Evolutionary conservation across 352 stramenopile species (phyloP), one percentile per base, ranked within the genome.

Genomic region (Phytophthora macrochlamydospora): DNA sequence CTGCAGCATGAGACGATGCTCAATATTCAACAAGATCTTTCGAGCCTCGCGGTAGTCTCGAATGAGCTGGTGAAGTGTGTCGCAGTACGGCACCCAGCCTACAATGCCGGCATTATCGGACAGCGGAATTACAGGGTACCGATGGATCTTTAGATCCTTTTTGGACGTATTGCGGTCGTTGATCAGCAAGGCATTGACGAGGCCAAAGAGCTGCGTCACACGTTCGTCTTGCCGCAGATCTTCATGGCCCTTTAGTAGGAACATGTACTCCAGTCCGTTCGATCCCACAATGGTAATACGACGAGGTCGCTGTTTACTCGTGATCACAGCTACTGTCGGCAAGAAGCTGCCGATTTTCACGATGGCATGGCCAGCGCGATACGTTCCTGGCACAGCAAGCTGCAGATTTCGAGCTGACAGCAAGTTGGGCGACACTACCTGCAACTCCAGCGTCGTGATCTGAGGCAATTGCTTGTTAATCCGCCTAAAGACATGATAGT

Each of bases 221-320:
- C 97, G 87, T 76, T 99, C 98, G 71, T 99, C 98, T 79, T 99
- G 98, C 18, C 98, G 81, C 50, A 99, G 74, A 85, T 99, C 98
- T 78, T 99, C 98, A 71, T 99, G 96, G 13, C 98, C 98, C 79
- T 99, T 99, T 1, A 99, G 85, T 49, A 99, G 78, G 68, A 99
- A 99, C 62, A 98, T 92, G 86, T 99, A 99, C 70, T 99, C 92
- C 43, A 98, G 83, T 0, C 98, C 98, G 76, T 99, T 98, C 56
- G 93, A 98, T 18, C 97, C 98, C 8, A 92, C 69, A 33, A 99
- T 97, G 11, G 87, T 97, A 29, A 99, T 98, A 59, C 83, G 81
- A 2, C 98, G 87, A 38, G 98, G 98, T 31, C 97, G 86, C 71
- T 99, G 98, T 71, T 99, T 99, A 56, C 93, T 99, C 51, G 95